Base-by-base conservation (phyloP, 1,284 basidiomycete genomes). In the Pascua sp. region DNA sequence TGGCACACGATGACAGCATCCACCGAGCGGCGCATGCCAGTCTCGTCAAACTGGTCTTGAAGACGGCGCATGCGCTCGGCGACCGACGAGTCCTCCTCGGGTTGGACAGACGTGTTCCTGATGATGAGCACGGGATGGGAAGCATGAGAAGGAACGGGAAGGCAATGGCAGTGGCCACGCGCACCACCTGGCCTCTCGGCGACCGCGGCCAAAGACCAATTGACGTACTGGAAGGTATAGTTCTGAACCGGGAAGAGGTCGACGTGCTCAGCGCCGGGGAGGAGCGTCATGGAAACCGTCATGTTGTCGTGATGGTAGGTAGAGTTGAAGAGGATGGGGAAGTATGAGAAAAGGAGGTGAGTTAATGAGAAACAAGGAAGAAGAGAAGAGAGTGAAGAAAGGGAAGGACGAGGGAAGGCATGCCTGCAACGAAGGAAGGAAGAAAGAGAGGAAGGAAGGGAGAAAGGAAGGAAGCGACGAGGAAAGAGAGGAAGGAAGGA, bases 1-100 rank as follows among this genome's bases (percentile, higher is more conserved):
- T 96, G 93, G 24, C 97, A 93, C 51, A 98, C 87, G 39, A 98
- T 84, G 60, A 98, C 88, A n/a, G 92, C 95, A 72, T 98, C 95
- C 11, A 96, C 91, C 0, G 92, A 94, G 17, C 91, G 81, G 37
- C 93, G 84, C 87, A 95, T 94, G 5, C 91, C 95, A 73, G 89
- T 91, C 77, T 96, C 91, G 73, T 93, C 91, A 83, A 94, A 98
- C 74, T 98, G 95, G 74, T 92, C 91, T 75, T 97, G 90, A 4
- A 95, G 82, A 9, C 91, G 85, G 72, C 91, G 88, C 15, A 95
- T 81, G 55, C 91, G 87, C 12, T 90, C 89, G 4, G 90, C 88
- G 0, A 97, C 94, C 0, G 91, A 95, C 0, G 91, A 89, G 69
- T 97, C 94, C 73, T 98, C 95, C 72, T 98, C 95, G 8, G 92